A percentile compares a stretch with the other conserved stretches of the same genome.
Conservation (phyloP, 169 alveolate genomes). For the Toxoplasma gondii region DNA sequence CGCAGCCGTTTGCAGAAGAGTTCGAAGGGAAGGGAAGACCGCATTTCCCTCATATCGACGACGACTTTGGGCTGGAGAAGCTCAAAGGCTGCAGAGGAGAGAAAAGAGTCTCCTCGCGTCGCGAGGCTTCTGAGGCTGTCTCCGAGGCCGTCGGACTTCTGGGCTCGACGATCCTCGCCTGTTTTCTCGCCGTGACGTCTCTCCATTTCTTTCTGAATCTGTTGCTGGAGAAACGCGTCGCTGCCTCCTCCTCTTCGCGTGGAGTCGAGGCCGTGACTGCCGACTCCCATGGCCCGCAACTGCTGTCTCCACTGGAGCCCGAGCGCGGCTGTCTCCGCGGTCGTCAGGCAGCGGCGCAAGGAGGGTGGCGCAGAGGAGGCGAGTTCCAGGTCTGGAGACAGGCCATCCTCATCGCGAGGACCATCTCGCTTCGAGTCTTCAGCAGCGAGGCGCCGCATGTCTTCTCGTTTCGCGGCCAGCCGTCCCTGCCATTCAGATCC, state of each 20-base stretch:
- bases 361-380: background rate
- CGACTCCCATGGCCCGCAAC: slow-evolving; percentile 41
- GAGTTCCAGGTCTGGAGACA: background rate
- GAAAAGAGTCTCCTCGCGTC: background rate
- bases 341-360: slow-evolving; percentile 25
- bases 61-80: slow-evolving; percentile 56
- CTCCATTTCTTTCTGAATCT: background rate
- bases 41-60: slow-evolving; percentile 71
- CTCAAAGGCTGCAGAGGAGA: background rate
- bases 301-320: slow-evolving; percentile 12
- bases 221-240: slow-evolving; percentile 7
- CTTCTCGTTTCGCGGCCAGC: slow-evolving; percentile 20
- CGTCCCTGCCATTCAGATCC: slow-evolving; percentile 1
- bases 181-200: background rate
- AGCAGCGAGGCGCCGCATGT: background rate
- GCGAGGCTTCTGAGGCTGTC: no score
- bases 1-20: slow-evolving; percentile 69
- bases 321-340: slow-evolving; percentile 37
- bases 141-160: background rate
- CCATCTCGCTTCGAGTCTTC: background rate
- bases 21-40: slow-evolving; percentile 70
- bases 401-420: background rate
- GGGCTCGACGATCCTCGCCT: background rate
- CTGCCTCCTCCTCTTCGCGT: slow-evolving; percentile 46
- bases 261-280: background rate